These are phyloP conservation scores for Grifola frondosa DNA, from an alignment of 1,284 basidiomycete species.

Conservation along the genomic window DNA sequence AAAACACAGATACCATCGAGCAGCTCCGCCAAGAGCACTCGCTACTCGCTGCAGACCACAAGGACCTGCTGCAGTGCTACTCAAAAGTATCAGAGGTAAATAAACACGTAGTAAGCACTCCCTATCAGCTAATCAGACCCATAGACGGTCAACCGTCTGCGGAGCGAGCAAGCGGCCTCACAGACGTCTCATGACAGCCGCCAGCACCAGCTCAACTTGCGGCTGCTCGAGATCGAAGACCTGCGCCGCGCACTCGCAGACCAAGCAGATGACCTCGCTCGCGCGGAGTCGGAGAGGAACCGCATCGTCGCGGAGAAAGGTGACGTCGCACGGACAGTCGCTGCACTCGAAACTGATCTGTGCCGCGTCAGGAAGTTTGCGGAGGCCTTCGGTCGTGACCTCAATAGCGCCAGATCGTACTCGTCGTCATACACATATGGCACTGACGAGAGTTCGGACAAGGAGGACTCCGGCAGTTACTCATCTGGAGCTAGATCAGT, in stretches of 20 bases:
- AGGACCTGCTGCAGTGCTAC: constrained; percentile 65
- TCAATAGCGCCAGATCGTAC: too few relatives aligned
- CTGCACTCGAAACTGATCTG: constrained; percentile 66
- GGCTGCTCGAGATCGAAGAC: constrained; percentile 70
- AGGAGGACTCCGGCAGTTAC: too few relatives aligned
- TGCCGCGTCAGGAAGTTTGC: constrained; percentile 70
- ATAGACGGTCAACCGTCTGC: constrained; percentile 60
- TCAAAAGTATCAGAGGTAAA: constrained; percentile 64
- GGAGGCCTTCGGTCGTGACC: constrained; percentile 71
- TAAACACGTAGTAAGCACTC: constrained; percentile 4
- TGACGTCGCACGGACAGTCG: constrained; percentile 61
- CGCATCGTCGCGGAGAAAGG: constrained; percentile 61
- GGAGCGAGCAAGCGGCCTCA: constrained; percentile 55
- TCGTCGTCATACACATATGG: too few relatives aligned
- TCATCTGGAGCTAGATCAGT: too few relatives aligned
- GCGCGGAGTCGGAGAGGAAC: constrained; percentile 57
- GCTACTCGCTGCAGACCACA: constrained; percentile 63
- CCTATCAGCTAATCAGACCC: constrained; percentile 3
- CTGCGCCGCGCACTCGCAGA: constrained; percentile 60
- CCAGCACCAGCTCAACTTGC: constrained; percentile 69
- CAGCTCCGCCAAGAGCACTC: constrained; percentile 73
- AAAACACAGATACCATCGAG: constrained; percentile 68
- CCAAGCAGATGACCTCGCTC: constrained; percentile 64
- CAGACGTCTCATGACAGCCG: constrained; percentile 70
- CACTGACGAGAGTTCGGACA: too few relatives aligned